Evolutionary conservation across 352 stramenopile species (phyloP).

Genomic region (Globisporangium yorkense): DNA sequence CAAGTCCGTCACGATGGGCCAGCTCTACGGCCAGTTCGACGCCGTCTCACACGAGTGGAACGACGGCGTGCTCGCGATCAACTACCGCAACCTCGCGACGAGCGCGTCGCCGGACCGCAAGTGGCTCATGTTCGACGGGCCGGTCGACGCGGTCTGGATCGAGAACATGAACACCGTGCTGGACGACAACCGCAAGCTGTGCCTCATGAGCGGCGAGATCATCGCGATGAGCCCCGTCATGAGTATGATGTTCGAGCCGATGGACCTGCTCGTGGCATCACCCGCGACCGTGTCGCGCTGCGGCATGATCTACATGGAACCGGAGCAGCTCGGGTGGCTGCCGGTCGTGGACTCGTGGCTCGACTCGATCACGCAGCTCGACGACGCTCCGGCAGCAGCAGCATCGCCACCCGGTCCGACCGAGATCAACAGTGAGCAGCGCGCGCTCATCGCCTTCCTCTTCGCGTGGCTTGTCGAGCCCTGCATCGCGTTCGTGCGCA

Average conservation of each 20-base stretch:
- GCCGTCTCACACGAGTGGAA: conserved; percentile 94
- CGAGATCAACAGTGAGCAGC: conserved; percentile 74
- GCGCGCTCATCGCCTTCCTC: conserved; percentile 60
- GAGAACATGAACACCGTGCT: conserved; percentile 96
- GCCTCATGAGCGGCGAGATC: conserved; percentile 92
- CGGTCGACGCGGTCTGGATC: conserved; percentile 92
- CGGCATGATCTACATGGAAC: conserved; percentile 95
- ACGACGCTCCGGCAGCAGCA: conserved; percentile 17
- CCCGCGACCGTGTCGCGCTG: conserved; percentile 91
- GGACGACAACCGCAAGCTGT: conserved; percentile 94
- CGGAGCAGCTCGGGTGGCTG: conserved; percentile 87
- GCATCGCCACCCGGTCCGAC: conserved; percentile 30
- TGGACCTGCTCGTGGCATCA: conserved; percentile 91
- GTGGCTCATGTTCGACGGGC: conserved; percentile 93
- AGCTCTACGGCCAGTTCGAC: conserved; percentile 94
- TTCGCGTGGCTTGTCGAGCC: conserved; percentile 89
- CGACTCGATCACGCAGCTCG: conserved; percentile 43
- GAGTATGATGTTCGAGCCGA: conserved; percentile 96
- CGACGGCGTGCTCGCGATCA: conserved; percentile 92
- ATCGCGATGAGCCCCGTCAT: conserved; percentile 93
- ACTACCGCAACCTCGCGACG: conserved; percentile 84
- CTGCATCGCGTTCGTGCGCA: conserved; percentile 84
- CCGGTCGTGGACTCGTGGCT: conserved; percentile 89
- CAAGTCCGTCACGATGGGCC: conserved; percentile 91
- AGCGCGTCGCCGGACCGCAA: conserved; percentile 76